phyloP scores from a whole-genome alignment of 768 basidiomycete species.

The Tulasnella sp. region DNA sequence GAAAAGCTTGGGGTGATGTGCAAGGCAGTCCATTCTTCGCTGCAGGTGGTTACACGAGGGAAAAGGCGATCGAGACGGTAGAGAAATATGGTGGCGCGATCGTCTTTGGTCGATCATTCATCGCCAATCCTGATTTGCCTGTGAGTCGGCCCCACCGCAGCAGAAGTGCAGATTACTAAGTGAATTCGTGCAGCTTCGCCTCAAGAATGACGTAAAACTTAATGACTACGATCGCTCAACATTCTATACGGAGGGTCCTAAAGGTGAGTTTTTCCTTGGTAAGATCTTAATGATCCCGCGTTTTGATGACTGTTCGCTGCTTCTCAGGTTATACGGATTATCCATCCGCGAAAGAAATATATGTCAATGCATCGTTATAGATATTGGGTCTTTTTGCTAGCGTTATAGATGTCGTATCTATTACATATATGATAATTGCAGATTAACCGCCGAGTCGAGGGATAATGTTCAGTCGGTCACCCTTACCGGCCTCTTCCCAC shows the following conservation, averaged over 20 bases:
- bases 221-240: neutral
- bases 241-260: neutral
- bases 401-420: no score
- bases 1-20: constrained; percentile 14
- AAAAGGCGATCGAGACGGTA: neutral
- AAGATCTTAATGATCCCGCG: no score
- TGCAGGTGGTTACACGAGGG: neutral
- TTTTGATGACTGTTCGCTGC: no score
- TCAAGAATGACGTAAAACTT: neutral
- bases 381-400: no score
- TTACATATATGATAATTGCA: no score
- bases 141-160: neutral
- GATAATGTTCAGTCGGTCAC: no score
- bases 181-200: neutral
- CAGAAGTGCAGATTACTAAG: neutral
- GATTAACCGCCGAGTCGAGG: no score
- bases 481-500: no score
- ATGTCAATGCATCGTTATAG: no score
- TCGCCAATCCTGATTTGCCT: constrained; percentile 7
- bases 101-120: constrained; percentile 2
- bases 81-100: constrained; percentile 3
- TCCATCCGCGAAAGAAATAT: no score
- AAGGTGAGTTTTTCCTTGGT: no score
- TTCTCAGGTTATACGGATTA: no score
- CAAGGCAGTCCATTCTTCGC: neutral